Percentiles rank a stretch among this genome's conserved stretches.
These are phyloP conservation scores for Effrenium voratum DNA, from an alignment of 73 alveolate genomes.

Conservation along the genomic window DNA sequence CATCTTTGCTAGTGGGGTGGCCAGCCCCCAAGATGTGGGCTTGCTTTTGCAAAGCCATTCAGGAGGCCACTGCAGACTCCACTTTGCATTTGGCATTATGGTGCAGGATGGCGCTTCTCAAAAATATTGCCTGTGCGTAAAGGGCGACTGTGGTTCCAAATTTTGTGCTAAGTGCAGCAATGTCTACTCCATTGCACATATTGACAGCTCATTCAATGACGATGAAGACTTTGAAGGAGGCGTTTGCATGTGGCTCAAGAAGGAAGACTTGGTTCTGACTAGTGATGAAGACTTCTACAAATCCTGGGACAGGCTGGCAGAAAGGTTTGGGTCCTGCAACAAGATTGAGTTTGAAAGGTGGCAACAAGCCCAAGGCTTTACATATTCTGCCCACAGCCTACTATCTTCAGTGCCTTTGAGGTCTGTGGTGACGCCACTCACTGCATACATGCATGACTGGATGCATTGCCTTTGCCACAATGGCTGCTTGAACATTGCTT, in stretches of 20 bases:
- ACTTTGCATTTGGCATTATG: not conserved
- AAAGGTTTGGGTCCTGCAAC: not conserved
- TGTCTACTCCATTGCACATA: too few species aligned
- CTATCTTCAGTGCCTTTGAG: not conserved
- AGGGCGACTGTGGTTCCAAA: not conserved
- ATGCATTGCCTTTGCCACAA: not conserved
- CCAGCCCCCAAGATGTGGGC: not conserved
- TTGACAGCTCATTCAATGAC: not conserved
- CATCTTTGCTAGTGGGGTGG: not conserved
- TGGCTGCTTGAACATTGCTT: not conserved
- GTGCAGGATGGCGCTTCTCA: slow-evolving; percentile 30
- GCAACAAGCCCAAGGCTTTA: slow-evolving; percentile 22
- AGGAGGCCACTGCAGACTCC: not conserved
- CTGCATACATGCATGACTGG: slow-evolving; percentile 19
- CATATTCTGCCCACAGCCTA: not conserved
- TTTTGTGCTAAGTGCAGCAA: slow-evolving; percentile 7
- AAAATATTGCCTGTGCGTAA: not conserved
- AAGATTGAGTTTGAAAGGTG: not conserved
- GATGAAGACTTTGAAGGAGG: not conserved
- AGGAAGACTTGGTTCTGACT: not conserved
- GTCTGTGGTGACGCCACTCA: not conserved
- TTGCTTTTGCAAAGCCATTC: not conserved
- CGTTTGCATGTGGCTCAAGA: not conserved
- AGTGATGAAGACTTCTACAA: not conserved
- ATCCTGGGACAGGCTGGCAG: not conserved